phyloP scores from a whole-genome alignment of 768 basidiomycete genomes.

The Hygrocybe punicea region DNA sequence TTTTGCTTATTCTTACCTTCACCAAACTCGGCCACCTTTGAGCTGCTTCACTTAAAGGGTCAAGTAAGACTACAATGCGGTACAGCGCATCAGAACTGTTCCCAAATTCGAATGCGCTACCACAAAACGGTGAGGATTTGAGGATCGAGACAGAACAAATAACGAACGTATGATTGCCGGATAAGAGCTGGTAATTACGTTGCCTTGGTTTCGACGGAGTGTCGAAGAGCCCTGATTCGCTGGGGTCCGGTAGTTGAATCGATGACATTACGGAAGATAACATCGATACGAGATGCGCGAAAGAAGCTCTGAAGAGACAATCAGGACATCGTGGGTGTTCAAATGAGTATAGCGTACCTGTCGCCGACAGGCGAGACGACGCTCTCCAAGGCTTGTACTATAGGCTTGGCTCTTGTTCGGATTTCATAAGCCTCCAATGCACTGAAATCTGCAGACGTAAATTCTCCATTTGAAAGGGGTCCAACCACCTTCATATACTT shows the following conservation, averaged over 20 bases:
- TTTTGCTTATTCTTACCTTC: conserved; percentile 44
- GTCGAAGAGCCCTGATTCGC: conserved; percentile 70
- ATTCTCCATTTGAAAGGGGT: conserved; percentile 57
- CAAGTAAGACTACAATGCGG: conserved; percentile 69
- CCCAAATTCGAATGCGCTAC: conserved; percentile 68
- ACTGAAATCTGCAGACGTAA: conserved; percentile 68
- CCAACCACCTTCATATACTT: conserved; percentile 63
- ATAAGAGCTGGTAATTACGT: conserved; percentile 56
- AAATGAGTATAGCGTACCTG: conserved; percentile 33
- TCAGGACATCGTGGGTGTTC: neutral
- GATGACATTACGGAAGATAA: conserved; percentile 70
- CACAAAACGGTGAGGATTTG: neutral
- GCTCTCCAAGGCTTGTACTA: conserved; percentile 60
- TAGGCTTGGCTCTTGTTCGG: conserved; percentile 62
- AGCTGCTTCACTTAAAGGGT: conserved; percentile 80
- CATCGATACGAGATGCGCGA: conserved; percentile 59
- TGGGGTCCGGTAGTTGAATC: conserved; percentile 69
- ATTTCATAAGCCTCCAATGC: conserved; percentile 73
- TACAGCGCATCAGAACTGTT: conserved; percentile 63
- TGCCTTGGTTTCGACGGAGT: conserved; percentile 56
- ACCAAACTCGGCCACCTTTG: conserved; percentile 85
- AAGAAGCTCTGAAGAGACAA: conserved; percentile 42
- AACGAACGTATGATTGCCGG: conserved; percentile 63
- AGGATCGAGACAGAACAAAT: neutral
- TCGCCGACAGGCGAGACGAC: conserved; percentile 45